These are phyloP conservation scores for Pseudocercospora musae DNA, from an alignment of 2,329 filamentous ascomycete genomes.

Conservation along the genomic window DNA sequence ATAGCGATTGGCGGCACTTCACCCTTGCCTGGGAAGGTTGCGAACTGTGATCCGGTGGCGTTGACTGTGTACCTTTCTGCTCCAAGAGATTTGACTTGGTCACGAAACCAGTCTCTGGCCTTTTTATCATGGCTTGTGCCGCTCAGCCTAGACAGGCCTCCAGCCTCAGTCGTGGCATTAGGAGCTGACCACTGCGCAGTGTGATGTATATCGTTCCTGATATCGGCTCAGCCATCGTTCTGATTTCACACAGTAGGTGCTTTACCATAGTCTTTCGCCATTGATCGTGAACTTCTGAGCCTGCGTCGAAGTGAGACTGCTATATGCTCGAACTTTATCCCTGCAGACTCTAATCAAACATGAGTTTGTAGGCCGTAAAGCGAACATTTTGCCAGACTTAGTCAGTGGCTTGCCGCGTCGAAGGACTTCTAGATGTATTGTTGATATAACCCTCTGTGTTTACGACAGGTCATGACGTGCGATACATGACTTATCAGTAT, in stretches of 20 bases:
- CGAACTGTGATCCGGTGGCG: slow-evolving; percentile 29
- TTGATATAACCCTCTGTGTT: not conserved
- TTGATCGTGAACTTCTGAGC: slow-evolving; percentile 15
- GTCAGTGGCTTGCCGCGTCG: not conserved
- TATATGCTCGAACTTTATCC: not conserved
- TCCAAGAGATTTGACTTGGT: slow-evolving; percentile 25
- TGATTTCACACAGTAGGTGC: not conserved
- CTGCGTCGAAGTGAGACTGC: not conserved
- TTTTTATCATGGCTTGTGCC: slow-evolving; percentile 25
- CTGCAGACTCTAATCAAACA: not conserved
- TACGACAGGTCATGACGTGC: not conserved
- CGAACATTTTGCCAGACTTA: not conserved
- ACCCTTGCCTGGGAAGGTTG: slow-evolving; percentile 23
- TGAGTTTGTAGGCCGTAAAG: not conserved
- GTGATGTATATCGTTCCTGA: not conserved
- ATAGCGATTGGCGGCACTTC: slow-evolving; percentile 30
- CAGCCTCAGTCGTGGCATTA: not conserved
- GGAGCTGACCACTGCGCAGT: slow-evolving; percentile 5
- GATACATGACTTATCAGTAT: not conserved
- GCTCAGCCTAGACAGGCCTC: slow-evolving; percentile 9
- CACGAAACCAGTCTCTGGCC: slow-evolving; percentile 30
- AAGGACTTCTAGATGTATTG: not conserved
- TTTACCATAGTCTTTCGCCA: slow-evolving; percentile 16
- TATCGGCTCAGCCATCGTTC: not conserved
- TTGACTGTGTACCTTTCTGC: slow-evolving; percentile 28